Base-by-base conservation (phyloP, 2,329 filamentous ascomycete genomes). In the Stemphylium lycopersici region DNA sequence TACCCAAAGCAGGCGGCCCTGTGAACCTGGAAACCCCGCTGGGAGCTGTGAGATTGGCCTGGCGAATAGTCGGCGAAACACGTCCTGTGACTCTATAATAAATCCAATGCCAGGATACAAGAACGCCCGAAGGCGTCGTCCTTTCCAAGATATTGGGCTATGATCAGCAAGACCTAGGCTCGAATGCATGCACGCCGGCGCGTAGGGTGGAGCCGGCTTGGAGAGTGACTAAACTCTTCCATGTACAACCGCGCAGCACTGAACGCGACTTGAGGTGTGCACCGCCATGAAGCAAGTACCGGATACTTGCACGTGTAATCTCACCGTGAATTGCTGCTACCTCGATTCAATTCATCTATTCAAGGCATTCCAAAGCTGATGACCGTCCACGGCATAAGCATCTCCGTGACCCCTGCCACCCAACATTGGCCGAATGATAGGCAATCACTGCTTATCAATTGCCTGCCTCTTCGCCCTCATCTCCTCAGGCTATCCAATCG, bases 401-500 rank as follows among this genome's bases (percentile, higher is more conserved):
- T 38, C 6, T 12, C 12, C n/a, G n/a, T 22, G 29, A 36, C 33
- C 24, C 26, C 5, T 33, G 18, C n/a, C 26, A 15, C 39, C 36
- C 20, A 26, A 39, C 45, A 11, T 24, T 32, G 32, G 24, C 39
- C 40, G 39, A 50, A 26, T 16, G 11, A 26, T 38, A 29, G 33
- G 45, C 45, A 22, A 31, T 29, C 47, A 39, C 29, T 44, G 51
- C 46, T 43, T 44, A 20, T 39, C 36, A 31, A 52, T 12, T 39
- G 31, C 36, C 18, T 32, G 41, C 22, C 40, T 32, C 26, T 40
- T 29, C 34, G 45, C 52, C 16, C 37, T 71, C 64, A 85, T 70
- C 81, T 78, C 70, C 90, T 84, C 62, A 98, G 80, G 75, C 93
- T 96, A 74, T 98, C 91, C 47, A 99, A 83, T 55, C 95, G 87